These are phyloP conservation scores for Coemansia sp. DNA, from an alignment of 192 early-diverging fungal species.

Conservation along the genomic window DNA sequence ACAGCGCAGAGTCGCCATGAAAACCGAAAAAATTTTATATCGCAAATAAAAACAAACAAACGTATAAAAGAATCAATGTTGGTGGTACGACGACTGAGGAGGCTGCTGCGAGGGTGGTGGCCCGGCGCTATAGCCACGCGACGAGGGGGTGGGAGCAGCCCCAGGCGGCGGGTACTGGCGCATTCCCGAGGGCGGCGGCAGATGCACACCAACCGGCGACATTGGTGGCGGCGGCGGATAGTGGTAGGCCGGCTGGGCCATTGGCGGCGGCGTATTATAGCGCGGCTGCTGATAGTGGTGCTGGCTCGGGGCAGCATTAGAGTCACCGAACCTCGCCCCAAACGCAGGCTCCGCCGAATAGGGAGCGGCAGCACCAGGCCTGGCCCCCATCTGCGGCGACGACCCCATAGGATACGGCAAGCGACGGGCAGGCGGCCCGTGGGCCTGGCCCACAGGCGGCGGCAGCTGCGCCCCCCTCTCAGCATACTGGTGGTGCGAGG, in stretches of 20 bases:
- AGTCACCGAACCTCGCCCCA: not conserved
- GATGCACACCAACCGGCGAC: not conserved
- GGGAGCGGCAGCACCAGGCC: not conserved
- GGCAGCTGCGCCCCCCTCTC: not conserved
- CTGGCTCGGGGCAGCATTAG: not conserved
- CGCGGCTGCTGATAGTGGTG: constrained; percentile 5
- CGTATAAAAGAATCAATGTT: not conserved
- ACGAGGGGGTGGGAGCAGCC: not conserved
- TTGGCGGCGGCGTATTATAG: constrained; percentile 5
- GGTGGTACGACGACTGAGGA: not conserved
- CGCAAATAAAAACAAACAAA: not conserved
- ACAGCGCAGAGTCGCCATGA: not conserved
- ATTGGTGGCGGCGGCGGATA: constrained; percentile 10
- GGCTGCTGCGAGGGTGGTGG: not conserved
- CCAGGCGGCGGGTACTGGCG: not conserved
- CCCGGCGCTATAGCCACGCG: constrained; percentile 1
- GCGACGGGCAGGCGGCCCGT: not conserved
- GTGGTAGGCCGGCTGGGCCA: constrained; percentile 2
- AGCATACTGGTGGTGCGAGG: not conserved
- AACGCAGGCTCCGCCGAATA: not conserved
- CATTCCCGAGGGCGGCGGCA: not conserved
- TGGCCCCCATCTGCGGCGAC: not conserved
- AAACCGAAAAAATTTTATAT: not conserved
- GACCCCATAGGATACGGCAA: not conserved
- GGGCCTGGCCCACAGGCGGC: not conserved